phyloP scores from a whole-genome alignment of 2,329 filamentous ascomycete species.

The Bertia moriformis region DNA sequence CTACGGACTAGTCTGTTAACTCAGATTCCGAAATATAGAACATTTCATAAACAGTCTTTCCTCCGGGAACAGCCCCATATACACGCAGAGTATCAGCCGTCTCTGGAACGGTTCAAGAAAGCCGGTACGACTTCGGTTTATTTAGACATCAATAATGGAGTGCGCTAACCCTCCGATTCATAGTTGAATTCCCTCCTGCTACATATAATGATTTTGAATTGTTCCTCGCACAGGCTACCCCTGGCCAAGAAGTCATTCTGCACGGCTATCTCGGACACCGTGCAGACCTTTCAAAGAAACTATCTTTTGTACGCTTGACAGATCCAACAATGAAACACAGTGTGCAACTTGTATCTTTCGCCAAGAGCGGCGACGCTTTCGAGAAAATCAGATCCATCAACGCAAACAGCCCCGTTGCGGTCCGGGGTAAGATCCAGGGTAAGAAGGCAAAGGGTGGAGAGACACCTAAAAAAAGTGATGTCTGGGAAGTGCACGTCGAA shows the following conservation, averaged over 20 bases:
- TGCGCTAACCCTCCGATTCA: not conserved
- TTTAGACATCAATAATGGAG: no score
- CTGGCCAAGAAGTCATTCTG: not conserved
- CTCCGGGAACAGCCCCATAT: not conserved
- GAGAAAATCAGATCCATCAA: not conserved
- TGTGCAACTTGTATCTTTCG: not conserved
- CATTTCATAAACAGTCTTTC: not conserved
- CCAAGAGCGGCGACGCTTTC: not conserved
- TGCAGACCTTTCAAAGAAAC: not conserved
- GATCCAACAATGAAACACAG: slow-evolving; percentile 1
- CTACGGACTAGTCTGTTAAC: not conserved
- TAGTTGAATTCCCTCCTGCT: slow-evolving; percentile 1
- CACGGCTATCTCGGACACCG: not conserved
- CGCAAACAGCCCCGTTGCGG: not conserved
- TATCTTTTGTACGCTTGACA: not conserved
- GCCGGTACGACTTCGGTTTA: not conserved
- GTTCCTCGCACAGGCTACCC: not conserved
- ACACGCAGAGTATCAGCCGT: not conserved
- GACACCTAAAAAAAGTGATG: not conserved
- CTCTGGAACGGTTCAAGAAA: not conserved
- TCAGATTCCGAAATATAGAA: not conserved
- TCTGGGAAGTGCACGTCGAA: slow-evolving; percentile 44
- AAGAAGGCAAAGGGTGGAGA: not conserved
- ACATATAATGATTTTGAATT: slow-evolving; percentile 1
- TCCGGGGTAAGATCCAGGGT: not conserved